Percentiles rank a stretch among this genome's conserved stretches.
Conservation (phyloP, 2,329 filamentous ascomycete genomes). For the Aspergillus eucalypticola region DNA sequence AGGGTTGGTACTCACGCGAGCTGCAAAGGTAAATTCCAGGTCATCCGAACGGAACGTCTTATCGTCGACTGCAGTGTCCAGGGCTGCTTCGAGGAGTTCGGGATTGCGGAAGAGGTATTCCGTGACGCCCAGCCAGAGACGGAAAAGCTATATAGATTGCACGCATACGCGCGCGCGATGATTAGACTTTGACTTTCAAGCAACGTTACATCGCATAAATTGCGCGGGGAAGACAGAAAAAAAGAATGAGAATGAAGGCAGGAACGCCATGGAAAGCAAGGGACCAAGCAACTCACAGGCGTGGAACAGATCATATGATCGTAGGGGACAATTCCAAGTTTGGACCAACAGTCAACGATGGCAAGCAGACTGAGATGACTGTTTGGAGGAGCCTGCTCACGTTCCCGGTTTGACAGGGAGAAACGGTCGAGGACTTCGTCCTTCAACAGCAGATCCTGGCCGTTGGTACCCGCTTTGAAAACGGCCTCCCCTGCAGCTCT, state of each 20-base stretch:
- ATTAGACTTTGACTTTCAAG: not conserved
- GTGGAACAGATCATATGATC: conserved; percentile 99
- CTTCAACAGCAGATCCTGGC: conserved; percentile 67
- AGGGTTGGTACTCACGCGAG: conserved; percentile 55
- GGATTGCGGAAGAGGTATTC: conserved; percentile 90
- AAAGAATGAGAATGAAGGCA: not conserved
- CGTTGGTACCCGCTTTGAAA: conserved; percentile 56
- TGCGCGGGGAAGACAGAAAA: not conserved
- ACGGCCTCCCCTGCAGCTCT: conserved; percentile 76
- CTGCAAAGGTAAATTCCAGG: conserved; percentile 96
- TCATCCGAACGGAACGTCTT: conserved; percentile 93
- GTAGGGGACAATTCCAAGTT: conserved; percentile 89
- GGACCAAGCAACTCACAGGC: conserved; percentile 57
- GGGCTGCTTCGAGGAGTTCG: conserved; percentile 76
- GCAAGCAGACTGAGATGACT: conserved; percentile 91
- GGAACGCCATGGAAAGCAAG: too few species aligned
- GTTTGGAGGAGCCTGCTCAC: conserved; percentile 70
- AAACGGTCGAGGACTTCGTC: conserved; percentile 88
- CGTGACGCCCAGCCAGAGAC: conserved; percentile 94
- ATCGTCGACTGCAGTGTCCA: conserved; percentile 84
- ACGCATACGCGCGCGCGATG: not conserved
- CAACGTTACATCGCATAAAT: not conserved
- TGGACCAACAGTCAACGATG: conserved; percentile 98
- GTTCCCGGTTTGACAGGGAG: conserved; percentile 70
- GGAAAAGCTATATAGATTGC: conserved; percentile 68